Base-by-base conservation (phyloP, 2,329 filamentous ascomycete species). In the Trichophaea hybrida region DNA sequence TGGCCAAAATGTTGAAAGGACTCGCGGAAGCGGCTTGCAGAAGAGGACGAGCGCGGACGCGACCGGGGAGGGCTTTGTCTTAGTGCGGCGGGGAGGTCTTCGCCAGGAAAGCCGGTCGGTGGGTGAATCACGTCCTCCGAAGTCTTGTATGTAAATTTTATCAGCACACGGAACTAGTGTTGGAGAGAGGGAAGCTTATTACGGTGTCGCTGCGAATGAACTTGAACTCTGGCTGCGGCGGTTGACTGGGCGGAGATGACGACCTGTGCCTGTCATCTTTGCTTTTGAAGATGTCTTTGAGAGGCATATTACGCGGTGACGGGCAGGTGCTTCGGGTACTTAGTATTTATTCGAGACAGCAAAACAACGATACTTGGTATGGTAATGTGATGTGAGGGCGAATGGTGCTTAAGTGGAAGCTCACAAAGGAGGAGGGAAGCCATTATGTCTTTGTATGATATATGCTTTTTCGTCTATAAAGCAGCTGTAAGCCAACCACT, bases 61-160 rank as follows among this genome's bases (percentile, higher is more conserved):
- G 13, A 31, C 40, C 31, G 17, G 55, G 24, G 24, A 24, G 24
- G 24, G 24, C 24, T 24, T 3, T 24, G 24, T 3, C 24, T 24
- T 24, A 24, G 24, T 24, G 38, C n/a, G 32, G 32, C 2, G 15
- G 10, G n/a, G 6, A 5, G 55, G 33, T 50, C 43, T 32, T 51
- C 53, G 43, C 79, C 73, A 2, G 91, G 90, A 43, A 97, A 80
- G 71, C 86, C 84, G 32, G 83, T 79, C 61, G 87, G 57, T 49
- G 58, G 52, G 43, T 59, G 57, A 49, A 62, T 60, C 32, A 58
- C 17, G 13, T 35, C 57, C 31, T 56, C 51, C 10, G 62, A 61
- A 32, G 34, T 53, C 63, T 65, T 57, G 38, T 33, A 51, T 37
- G 55, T 49, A 37, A 24, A 52, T 34, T 55, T 48, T 50, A 57